phyloP scores from a whole-genome alignment of 441 rosid species.

The Jatropha multifida region DNA sequence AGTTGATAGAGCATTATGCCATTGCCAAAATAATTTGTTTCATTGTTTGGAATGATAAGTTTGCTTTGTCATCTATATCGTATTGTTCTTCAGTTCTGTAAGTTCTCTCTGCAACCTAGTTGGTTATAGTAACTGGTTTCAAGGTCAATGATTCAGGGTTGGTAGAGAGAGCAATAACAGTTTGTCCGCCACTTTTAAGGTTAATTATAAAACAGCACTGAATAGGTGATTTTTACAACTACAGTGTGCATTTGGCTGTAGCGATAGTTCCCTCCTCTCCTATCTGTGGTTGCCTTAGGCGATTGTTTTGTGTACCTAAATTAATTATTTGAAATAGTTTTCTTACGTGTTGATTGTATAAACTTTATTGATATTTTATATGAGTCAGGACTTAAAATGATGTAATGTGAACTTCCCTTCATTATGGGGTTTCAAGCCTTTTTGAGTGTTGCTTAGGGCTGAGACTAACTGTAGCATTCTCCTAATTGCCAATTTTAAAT shows the following conservation, averaged over 20 bases:
- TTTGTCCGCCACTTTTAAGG: background rate
- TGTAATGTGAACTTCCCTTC: background rate
- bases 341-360: background rate
- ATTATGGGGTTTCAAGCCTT: background rate
- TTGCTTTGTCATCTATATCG: background rate
- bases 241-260: background rate
- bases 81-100: conserved; percentile 7
- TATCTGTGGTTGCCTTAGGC: background rate
- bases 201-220: background rate
- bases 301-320: background rate
- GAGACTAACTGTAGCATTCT: background rate
- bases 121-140: conserved; percentile 3
- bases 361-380: too few relatives aligned
- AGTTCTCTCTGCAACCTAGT: background rate
- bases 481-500: background rate
- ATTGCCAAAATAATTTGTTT: background rate
- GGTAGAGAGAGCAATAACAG: background rate
- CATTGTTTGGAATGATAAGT: conserved; percentile 2
- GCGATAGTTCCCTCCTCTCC: background rate
- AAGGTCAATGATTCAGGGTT: background rate
- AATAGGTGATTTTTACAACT: background rate
- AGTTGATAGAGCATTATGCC: conserved; percentile 6
- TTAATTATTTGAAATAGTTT: background rate
- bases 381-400: background rate
- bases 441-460: background rate